Evolutionary conservation across 345 rosid genomes (phyloP), one percentile per base, ranked within the genome.

Genomic region (Hypericum androsaemum): DNA sequence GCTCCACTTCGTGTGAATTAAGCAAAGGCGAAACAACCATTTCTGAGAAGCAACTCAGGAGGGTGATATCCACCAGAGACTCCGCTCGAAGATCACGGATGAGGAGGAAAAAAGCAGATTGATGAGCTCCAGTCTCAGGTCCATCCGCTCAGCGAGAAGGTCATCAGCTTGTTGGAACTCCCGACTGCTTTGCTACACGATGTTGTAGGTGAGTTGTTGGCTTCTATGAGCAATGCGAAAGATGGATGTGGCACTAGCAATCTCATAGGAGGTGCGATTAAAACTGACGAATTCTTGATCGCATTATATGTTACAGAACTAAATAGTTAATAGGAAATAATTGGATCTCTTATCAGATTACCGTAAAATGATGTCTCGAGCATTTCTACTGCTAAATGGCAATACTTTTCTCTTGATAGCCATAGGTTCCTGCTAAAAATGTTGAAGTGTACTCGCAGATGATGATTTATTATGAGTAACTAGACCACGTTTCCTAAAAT

Each of bases 21-120:
- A 66, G 56, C 46, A 60, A 39, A 44, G 54, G 38, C 22, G 45
- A 62, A 7, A 47, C 56, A 6, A 58, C 56, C 8, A 48, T 50
- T 12, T 13, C 61, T n/a, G 96, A 80, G 52, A 84, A 60, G 64
- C 78, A 79, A 61, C 64, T 71, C 10, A 88, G 76, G 57, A 75
- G 94, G 71, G 80, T 78, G 76, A 71, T 77, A 44, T 84, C 94
- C 6, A 88, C 84, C 77, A 56, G 88, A 37, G 96, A 84, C 69
- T 82, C 94, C 5, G 90, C 94, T 12, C 64, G 79, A 65, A 68
- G 86, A 59, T 88, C 88, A 0, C 68, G 86, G 39, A 72, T 84
- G 74, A 72, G 86, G 10, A 88, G 78, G 75, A 84, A 82, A 79
- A 22, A 79, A 64, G 70, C 90, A 75, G 41, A 74, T 88, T 11